Evolutionary conservation across 441 rosid species (phyloP).

Genomic region (Erodium chrysanthum): DNA sequence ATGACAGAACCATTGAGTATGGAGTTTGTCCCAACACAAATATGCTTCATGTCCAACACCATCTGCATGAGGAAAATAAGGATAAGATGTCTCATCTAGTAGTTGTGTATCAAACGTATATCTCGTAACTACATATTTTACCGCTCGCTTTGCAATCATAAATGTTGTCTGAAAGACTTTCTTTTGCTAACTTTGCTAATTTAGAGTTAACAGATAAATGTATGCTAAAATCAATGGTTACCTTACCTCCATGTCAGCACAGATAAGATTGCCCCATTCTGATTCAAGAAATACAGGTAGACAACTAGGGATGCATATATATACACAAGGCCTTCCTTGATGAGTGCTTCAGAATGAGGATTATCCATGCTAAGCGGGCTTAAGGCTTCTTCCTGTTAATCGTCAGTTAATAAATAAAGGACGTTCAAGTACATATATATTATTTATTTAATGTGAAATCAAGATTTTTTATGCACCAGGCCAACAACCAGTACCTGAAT

Average conservation of each 20-base stretch:
- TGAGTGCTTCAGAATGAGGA: neutral
- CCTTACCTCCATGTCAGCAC: neutral
- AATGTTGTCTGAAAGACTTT: too few relatives aligned
- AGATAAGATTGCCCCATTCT: neutral
- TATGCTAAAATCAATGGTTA: neutral
- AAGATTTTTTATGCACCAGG: neutral
- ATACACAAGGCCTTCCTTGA: too few relatives aligned
- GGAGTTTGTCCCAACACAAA: too few relatives aligned
- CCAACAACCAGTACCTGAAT: slow-evolving; percentile 20
- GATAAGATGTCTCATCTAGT: neutral
- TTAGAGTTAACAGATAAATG: too few relatives aligned
- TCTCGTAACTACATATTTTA: neutral
- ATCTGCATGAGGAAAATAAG: neutral
- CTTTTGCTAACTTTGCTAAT: too few relatives aligned
- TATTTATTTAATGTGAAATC: neutral
- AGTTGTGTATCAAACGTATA: neutral
- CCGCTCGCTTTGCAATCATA: too few relatives aligned
- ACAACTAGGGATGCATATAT: neutral
- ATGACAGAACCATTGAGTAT: too few relatives aligned
- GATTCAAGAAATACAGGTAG: neutral
- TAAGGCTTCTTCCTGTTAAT: slow-evolving; percentile 1
- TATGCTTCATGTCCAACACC: neutral
- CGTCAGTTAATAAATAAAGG: neutral
- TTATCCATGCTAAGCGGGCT: neutral
- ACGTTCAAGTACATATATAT: neutral